Conservation (phyloP, 768 basidiomycete genomes). For the Hydnomerulius pinastri region DNA sequence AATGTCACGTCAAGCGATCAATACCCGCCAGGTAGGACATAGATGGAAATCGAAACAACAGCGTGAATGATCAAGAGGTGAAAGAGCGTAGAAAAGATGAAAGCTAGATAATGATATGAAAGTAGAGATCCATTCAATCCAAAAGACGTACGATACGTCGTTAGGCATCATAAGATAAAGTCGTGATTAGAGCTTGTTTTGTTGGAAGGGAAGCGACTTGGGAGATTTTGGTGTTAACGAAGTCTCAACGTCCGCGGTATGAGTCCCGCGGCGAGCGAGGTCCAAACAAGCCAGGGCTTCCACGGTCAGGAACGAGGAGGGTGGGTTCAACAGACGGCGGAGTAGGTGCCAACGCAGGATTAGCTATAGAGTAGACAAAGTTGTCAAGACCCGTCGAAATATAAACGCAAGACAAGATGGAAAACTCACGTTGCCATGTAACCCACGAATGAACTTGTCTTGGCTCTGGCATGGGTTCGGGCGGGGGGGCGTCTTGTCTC, state of each 20-base stretch:
- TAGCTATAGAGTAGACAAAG: slow-evolving; percentile 44
- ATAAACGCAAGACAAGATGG: slow-evolving; percentile 8
- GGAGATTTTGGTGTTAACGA: too few relatives aligned
- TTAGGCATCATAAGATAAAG: slow-evolving; percentile 16
- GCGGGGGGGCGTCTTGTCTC: slow-evolving; percentile 35
- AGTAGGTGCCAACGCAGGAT: slow-evolving; percentile 57
- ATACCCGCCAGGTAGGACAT: neutral
- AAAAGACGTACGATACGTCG: slow-evolving; percentile 18
- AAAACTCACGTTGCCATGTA: slow-evolving; percentile 65
- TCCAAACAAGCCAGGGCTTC: slow-evolving; percentile 74
- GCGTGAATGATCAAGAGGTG: neutral
- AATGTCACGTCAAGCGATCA: neutral
- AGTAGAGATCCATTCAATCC: slow-evolving; percentile 8
- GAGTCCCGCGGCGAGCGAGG: slow-evolving; percentile 64
- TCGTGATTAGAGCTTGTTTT: neutral
- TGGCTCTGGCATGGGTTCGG: slow-evolving; percentile 38
- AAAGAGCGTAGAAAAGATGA: neutral
- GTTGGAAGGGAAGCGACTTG: neutral
- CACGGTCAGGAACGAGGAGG: slow-evolving; percentile 57
- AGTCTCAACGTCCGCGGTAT: too few relatives aligned
- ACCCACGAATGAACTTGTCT: slow-evolving; percentile 56
- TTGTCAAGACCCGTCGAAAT: slow-evolving; percentile 3
- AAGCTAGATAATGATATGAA: slow-evolving; percentile 30
- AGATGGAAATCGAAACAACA: neutral
- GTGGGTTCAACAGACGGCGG: slow-evolving; percentile 62